A percentile compares a stretch with the other conserved stretches of the same genome.
Evolutionary conservation across 139 green algal species (phyloP).

Genomic region (Axilococcus clingmanii): DNA sequence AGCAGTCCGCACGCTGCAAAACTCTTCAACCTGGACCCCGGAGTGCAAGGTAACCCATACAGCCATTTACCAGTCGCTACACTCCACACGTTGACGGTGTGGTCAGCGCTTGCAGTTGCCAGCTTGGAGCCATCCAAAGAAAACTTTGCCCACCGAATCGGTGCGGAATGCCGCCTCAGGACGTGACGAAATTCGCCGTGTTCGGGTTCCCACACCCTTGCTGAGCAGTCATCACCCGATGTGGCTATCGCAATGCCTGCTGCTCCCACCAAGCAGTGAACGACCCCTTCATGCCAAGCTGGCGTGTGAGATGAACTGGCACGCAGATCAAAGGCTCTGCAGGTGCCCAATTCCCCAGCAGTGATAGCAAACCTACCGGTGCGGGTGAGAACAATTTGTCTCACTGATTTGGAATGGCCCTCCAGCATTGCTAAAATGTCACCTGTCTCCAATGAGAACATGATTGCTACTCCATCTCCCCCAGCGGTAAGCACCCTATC

Average conservation of each 20-base stretch:
- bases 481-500: conserved; percentile 36
- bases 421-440: conserved; percentile 37
- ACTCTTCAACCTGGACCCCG: conserved; percentile 44
- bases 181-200: conserved; percentile 17
- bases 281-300: conserved; percentile 15
- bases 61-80: conserved; percentile 15
- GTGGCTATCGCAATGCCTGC: conserved; percentile 4
- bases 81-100: conserved; percentile 31
- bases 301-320: conserved; percentile 3
- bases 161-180: conserved; percentile 20
- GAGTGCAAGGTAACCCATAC: conserved; percentile 36
- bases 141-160: conserved; percentile 29
- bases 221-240: conserved; percentile 14
- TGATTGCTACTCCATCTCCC: conserved; percentile 22
- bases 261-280: conserved; percentile 4
- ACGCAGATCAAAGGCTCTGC: conserved; percentile 38
- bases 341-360: conserved; percentile 30
- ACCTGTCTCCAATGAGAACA: conserved; percentile 20
- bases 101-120: conserved; percentile 32
- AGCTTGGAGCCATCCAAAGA: conserved; percentile 23
- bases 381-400: conserved; percentile 41
- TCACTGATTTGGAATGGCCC: conserved; percentile 52
- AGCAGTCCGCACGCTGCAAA: conserved; percentile 41
- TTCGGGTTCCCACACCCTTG: conserved; percentile 27
- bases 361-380: conserved; percentile 40